Conservation (phyloP, 371 early-diverging fungal species). For the Mortierella sp. region DNA sequence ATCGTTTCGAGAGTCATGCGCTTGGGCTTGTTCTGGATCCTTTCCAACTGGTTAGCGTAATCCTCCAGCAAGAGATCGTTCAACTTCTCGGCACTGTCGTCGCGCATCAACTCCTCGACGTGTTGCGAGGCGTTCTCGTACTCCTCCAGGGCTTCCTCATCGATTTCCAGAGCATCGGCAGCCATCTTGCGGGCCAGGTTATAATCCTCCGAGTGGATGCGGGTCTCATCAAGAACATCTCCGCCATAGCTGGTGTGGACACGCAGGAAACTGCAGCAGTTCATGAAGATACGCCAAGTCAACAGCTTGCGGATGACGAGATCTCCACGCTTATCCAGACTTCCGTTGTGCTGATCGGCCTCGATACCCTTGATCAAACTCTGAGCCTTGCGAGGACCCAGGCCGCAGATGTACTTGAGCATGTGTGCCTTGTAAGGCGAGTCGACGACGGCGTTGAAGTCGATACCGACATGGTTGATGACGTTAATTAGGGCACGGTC, state of each 20-base stretch:
- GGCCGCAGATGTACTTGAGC: constrained; percentile 92
- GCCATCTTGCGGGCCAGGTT: constrained; percentile 97
- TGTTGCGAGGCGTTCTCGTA: constrained; percentile 72
- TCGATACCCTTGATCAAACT: constrained; percentile 73
- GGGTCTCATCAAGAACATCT: constrained; percentile 93
- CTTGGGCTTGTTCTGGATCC: constrained; percentile 81
- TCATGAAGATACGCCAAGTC: constrained; percentile 88
- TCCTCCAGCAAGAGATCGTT: constrained; percentile 92
- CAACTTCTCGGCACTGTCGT: constrained; percentile 80
- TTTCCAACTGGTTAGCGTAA: constrained; percentile 88
- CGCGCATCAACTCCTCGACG: constrained; percentile 86
- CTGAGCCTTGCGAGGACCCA: constrained; percentile 95
- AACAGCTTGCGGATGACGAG: constrained; percentile 78
- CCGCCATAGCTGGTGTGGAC: constrained; percentile 72
- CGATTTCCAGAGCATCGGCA: constrained; percentile 95
- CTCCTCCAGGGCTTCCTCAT: constrained; percentile 86
- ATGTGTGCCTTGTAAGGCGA: constrained; percentile 79
- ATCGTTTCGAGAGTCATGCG: constrained; percentile 86
- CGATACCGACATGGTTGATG: constrained; percentile 89
- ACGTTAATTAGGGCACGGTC: constrained; percentile 93
- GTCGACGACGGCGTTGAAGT: constrained; percentile 84
- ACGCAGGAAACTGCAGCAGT: constrained; percentile 93
- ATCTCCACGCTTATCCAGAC: constrained; percentile 70
- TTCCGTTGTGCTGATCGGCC: constrained; percentile 54
- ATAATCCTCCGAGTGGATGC: constrained; percentile 97